Conservation (phyloP, 192 early-diverging fungal genomes). For the Coemansia aciculifera region DNA sequence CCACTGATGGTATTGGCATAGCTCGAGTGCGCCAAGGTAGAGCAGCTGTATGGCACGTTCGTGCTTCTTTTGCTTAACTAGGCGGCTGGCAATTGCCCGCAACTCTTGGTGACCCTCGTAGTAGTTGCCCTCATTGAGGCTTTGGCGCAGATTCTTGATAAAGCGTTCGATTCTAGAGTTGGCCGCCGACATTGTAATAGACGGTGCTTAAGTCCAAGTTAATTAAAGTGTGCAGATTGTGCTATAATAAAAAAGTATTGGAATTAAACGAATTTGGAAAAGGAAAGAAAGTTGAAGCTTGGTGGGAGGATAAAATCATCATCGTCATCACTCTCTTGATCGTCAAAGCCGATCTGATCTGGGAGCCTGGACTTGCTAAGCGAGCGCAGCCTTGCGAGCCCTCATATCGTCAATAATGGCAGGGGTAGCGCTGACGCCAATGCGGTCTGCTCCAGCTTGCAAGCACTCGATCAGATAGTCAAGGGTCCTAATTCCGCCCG, state of each 20-base stretch:
- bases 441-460: constrained; percentile 59
- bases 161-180: constrained; percentile 53
- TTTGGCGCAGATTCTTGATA: constrained; percentile 64
- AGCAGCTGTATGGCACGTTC: constrained; percentile 75
- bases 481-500: constrained; percentile 59
- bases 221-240: background rate
- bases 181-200: constrained; percentile 19
- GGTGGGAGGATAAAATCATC: background rate
- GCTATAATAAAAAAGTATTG: constrained; percentile 12
- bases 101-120: constrained; percentile 99
- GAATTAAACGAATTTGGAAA: background rate
- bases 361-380: background rate
- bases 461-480: constrained; percentile 59
- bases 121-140: constrained; percentile 81
- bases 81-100: constrained; percentile 86
- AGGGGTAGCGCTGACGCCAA: constrained; percentile 58
- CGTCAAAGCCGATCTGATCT: background rate
- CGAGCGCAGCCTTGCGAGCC: constrained; percentile 23
- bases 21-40: constrained; percentile 73
- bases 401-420: constrained; percentile 58
- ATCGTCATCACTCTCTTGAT: constrained; percentile 1
- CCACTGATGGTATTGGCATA: constrained; percentile 78
- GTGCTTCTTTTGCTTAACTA: constrained; percentile 85
- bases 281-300: background rate
- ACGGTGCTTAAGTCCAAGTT: background rate